These are phyloP conservation scores for Agrocybe chaxingu DNA, from an alignment of 768 basidiomycete species.

Conservation along the genomic window DNA sequence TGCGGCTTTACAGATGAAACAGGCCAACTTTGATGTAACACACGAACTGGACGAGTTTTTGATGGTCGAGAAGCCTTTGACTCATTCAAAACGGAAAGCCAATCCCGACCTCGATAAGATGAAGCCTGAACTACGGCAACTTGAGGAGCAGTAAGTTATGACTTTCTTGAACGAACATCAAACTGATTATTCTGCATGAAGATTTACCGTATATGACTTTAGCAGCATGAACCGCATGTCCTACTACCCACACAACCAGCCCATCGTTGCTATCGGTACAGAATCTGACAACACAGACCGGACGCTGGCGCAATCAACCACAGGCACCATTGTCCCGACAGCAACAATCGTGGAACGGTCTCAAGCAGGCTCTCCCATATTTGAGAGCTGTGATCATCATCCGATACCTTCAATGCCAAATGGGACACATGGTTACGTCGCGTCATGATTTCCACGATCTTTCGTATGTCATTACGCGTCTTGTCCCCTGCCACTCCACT, in stretches of 20 bases:
- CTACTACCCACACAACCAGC: slow-evolving; percentile 86
- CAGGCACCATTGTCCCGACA: slow-evolving; percentile 40
- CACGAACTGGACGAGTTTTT: slow-evolving; percentile 97
- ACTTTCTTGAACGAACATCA: neutral
- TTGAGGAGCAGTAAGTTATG: slow-evolving; percentile 82
- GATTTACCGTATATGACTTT: slow-evolving; percentile 91
- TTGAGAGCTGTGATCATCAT: slow-evolving; percentile 29
- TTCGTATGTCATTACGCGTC: slow-evolving; percentile 2
- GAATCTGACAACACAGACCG: slow-evolving; percentile 40
- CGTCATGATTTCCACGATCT: slow-evolving; percentile 20
- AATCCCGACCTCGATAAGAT: slow-evolving; percentile 84
- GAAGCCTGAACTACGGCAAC: slow-evolving; percentile 85
- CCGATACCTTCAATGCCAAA: slow-evolving; percentile 23
- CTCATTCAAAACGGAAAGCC: slow-evolving; percentile 88
- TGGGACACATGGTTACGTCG: slow-evolving; percentile 15
- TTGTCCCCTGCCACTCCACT: slow-evolving; percentile 3
- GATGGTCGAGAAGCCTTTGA: slow-evolving; percentile 97
- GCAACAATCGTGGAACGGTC: slow-evolving; percentile 49
- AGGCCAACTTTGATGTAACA: slow-evolving; percentile 97
- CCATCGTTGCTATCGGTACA: slow-evolving; percentile 39
- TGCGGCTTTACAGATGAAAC: slow-evolving; percentile 64
- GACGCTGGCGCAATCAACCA: slow-evolving; percentile 38
- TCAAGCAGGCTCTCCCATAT: slow-evolving; percentile 39
- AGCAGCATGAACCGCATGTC: slow-evolving; percentile 66
- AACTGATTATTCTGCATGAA: slow-evolving; percentile 26